Base-by-base conservation (phyloP, 257 asterid genomes). In the Rhazya stricta region DNA sequence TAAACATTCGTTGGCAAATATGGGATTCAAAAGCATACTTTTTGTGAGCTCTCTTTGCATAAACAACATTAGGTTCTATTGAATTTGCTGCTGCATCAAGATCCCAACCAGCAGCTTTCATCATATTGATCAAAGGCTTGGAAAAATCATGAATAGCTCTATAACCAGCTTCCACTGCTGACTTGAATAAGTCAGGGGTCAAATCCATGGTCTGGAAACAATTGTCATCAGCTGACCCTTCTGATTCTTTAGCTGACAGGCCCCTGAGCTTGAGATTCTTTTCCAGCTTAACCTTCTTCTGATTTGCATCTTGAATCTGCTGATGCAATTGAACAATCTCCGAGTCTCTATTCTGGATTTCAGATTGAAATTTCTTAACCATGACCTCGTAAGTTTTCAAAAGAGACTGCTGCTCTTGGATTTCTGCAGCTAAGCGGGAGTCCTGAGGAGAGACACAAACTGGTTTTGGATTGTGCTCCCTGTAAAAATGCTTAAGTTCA, bases 21-120 rank as follows among this genome's bases (percentile, higher is more conserved):
- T 92, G 91, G 57, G 99, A 91, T 79, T 95, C 99, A 68, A 95
- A 95, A 34, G 99, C 97, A 62, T 91, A 95, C 74, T 95, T 95
- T 85, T 95, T 95, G 90, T 95, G 98, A 76, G 97, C 98, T 81
- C 99, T 84, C 88, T 92, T 95, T 29, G 94, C 93, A 72, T 95
- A 95, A 68, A 58, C 71, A 66, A 91, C 80, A 66, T 86, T 76
- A 11, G 97, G 96, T 79, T 92, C 98, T 4, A 95, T 88, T 76
- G 99, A 91, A 84, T 86, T 83, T 51, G 99, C 98, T 8, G 99
- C 98, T 11, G 94, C 89, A 83, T 95, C 99, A 72, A 95, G 97
- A 84, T 95, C 99, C 99, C 99, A 95, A 37, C 96, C 99, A 76
- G 98, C 96, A 43, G 98, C 99, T 84, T 95, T 95, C 99, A 95